Base-by-base conservation (phyloP, 2,329 filamentous ascomycete genomes). In the Calonectria naviculata region DNA sequence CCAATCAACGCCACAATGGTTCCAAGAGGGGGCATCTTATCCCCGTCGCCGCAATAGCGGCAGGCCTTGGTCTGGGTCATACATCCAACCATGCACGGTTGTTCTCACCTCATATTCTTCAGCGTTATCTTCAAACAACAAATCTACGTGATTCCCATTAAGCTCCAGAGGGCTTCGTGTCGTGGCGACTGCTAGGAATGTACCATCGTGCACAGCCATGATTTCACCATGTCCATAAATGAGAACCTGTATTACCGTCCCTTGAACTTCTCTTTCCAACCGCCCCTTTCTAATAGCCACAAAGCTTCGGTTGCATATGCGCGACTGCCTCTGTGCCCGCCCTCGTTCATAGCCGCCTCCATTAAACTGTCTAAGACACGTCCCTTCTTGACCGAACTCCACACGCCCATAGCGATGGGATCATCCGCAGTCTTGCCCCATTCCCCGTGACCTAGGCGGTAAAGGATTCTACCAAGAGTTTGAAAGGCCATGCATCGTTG, bases 401-500 rank as follows among this genome's bases (percentile, higher is more conserved):
- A 98, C n/a, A 98, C 83, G 0, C 95, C 95, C 80, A 92, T 90
- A 17, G 93, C 92, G 67, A 95, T 85, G 26, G 88, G 87, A 46
- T 89, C 87, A 69, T 92, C 85, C 41, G 82, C 83, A 7, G 81
- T 83, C 69, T 91, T 90, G 1, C 94, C 90, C 86, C 89, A 93
- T 71, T 92, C 89, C 2, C 91, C 95, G 60, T 87, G 89, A 0
- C 97, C 96, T 0, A 99, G 86, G 10, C 95, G 88, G 80, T 94
- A 98, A 19, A 98, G 83, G 7, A 98, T 89, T 24, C 97, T 89
- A 0, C 97, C 97, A 1, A 98, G 86, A 0, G 95, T 96, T 83
- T 98, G 96, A 83, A 95, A 98, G 0, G 97, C 95, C 72, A 98
- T 89, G 79, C 97, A 98, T 13, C 96, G 87, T 85, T 99, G 97